Evolutionary conservation across 805 yeast species (phyloP).

Genomic region (Pichia occidentalis): DNA sequence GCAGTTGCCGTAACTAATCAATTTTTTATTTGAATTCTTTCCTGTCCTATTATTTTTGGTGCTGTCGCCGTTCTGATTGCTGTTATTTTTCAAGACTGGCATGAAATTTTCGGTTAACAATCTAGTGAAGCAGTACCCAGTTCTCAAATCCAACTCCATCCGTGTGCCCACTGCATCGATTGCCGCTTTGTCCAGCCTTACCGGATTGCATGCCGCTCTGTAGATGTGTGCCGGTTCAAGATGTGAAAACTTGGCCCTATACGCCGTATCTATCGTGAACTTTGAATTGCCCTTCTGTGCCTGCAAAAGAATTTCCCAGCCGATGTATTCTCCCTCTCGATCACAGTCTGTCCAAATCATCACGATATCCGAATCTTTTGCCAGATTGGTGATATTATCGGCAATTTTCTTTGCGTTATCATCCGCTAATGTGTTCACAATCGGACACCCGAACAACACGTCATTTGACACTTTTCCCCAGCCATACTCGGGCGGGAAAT

Average conservation of each 20-base stretch:
- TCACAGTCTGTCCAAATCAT: conserved; percentile 99
- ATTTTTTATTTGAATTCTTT: conserved; percentile 12
- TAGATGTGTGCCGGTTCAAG: conserved; percentile 68
- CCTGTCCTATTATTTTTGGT: no score
- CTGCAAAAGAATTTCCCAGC: conserved; percentile 70
- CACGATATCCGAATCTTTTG: conserved; percentile 49
- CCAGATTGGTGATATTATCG: conserved; percentile 61
- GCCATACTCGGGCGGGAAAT: conserved; percentile 53
- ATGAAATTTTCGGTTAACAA: conserved; percentile 54
- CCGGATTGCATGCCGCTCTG: conserved; percentile 68
- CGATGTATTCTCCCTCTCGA: conserved; percentile 92
- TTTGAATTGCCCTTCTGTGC: conserved; percentile 48
- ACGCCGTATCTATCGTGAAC: conserved; percentile 43
- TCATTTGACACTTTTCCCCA: conserved; percentile 67
- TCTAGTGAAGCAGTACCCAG: conserved; percentile 87
- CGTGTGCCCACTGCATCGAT: conserved; percentile 84
- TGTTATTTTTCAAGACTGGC: conserved; percentile 24
- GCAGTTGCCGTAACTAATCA: conserved; percentile 81
- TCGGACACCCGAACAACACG: conserved; percentile 64
- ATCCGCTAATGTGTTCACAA: not conserved
- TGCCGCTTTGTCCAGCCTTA: conserved; percentile 53
- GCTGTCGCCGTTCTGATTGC: no score
- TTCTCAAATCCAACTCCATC: conserved; percentile 78
- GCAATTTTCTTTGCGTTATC: conserved; percentile 39
- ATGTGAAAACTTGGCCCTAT: conserved; percentile 84